These are phyloP conservation scores for Elaphomyces granulatus DNA, from an alignment of 495 filamentous ascomycete genomes.

Conservation along the genomic window DNA sequence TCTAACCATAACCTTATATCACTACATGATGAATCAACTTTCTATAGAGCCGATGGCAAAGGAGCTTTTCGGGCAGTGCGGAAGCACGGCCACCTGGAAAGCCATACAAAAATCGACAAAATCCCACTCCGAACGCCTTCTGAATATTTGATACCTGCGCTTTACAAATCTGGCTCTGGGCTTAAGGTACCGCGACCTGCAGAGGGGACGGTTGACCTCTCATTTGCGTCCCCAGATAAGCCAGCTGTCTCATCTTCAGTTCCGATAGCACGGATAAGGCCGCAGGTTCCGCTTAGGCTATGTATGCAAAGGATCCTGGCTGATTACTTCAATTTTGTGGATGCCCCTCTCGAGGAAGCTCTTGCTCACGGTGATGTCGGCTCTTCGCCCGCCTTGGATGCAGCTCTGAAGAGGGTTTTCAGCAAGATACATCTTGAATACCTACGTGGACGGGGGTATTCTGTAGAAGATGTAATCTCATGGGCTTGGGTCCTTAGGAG, in stretches of 20 bases:
- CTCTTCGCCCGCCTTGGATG: constrained; percentile 6
- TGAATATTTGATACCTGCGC: constrained; percentile 1
- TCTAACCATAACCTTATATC: too few species aligned
- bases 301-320: constrained; percentile 25
- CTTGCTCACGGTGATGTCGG: constrained; percentile 1
- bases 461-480: constrained; percentile 33
- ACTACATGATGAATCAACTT: too few species aligned
- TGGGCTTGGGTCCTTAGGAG: constrained; percentile 47
- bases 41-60: too few species aligned
- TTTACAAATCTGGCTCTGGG: constrained; percentile 1
- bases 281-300: constrained; percentile 8
- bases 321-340: constrained; percentile 26
- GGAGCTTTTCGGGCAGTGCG: too few species aligned
- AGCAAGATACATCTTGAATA: constrained; percentile 14
- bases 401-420: constrained; percentile 25
- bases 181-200: neutral
- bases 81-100: too few species aligned
- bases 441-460: constrained; percentile 27
- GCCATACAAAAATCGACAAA: too few species aligned
- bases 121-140: neutral
- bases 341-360: constrained; percentile 16
- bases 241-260: too few species aligned
- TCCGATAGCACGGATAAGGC: too few species aligned
- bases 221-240: neutral
- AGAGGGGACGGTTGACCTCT: neutral